Evolutionary conservation across 148 eudicot species (phyloP).

Genomic region (Nepenthes mirabilis): DNA sequence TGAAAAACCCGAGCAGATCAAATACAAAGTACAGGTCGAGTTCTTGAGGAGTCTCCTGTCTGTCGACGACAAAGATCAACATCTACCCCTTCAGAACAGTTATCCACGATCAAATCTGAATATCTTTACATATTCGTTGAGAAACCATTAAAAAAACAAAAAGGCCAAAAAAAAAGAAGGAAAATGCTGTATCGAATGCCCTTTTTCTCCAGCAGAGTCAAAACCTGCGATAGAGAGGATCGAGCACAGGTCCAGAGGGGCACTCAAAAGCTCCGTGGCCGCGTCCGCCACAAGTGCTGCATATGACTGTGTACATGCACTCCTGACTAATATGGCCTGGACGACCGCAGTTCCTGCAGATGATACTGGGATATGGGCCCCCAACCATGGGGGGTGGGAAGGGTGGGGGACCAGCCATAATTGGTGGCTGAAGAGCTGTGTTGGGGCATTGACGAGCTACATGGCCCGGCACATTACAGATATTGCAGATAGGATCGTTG

Average conservation of each 20-base stretch:
- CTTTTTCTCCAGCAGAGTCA: constrained; percentile 5
- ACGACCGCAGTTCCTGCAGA: constrained; percentile 24
- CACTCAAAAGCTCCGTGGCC: constrained; percentile 28
- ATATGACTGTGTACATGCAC: constrained; percentile 19
- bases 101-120: too few relatives aligned
- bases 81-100: too few relatives aligned
- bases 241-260: constrained; percentile 22
- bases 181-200: too few relatives aligned
- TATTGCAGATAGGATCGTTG: constrained; percentile 25
- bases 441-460: constrained; percentile 26
- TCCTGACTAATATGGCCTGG: constrained; percentile 24
- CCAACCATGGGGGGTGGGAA: constrained; percentile 10
- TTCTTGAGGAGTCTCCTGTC: too few relatives aligned
- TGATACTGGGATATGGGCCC: constrained; percentile 13
- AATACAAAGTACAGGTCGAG: too few relatives aligned
- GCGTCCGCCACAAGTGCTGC: constrained; percentile 20
- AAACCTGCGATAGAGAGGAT: constrained; percentile 20
- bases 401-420: constrained; percentile 10
- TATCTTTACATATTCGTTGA: too few relatives aligned
- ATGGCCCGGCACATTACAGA: constrained; percentile 22
- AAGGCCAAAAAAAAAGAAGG: too few relatives aligned
- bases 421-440: constrained; percentile 12
- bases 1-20: too few relatives aligned
- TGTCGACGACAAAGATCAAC: too few relatives aligned
- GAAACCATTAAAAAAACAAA: too few relatives aligned